Conservation (phyloP, 176 grass and related monocot genomes). For the Phoenix roebelenii region DNA sequence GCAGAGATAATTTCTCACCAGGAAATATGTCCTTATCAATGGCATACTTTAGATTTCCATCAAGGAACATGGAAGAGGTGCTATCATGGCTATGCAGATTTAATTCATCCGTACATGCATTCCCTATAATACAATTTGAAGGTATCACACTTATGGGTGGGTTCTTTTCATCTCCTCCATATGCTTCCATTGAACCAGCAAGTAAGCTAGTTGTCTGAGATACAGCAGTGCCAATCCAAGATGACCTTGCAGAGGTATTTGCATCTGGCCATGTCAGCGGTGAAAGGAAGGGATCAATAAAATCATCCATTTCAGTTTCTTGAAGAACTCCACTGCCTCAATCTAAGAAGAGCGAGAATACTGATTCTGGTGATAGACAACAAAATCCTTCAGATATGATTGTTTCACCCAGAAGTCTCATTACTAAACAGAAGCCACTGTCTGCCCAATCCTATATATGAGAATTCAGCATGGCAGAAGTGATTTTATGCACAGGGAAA, state of each 20-base stretch:
- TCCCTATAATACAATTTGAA: not conserved
- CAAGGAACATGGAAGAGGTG: not conserved
- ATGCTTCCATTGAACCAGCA: conserved; percentile 2
- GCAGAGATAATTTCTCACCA: conserved; percentile 3
- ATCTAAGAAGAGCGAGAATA: no score
- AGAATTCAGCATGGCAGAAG: no score
- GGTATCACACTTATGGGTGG: not conserved
- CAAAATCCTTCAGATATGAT: no score
- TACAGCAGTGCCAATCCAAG: not conserved
- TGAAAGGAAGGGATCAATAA: conserved; percentile 7
- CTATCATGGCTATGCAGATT: not conserved
- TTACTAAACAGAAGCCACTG: no score
- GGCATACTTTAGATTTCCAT: conserved; percentile 17
- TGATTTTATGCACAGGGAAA: no score
- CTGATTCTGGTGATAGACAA: no score
- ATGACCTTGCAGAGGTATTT: not conserved
- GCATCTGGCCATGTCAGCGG: not conserved
- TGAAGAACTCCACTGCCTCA: no score
- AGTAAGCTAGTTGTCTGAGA: not conserved
- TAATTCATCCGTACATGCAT: conserved; percentile 3
- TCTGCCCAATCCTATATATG: no score
- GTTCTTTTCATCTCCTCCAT: not conserved
- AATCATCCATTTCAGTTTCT: conserved; percentile 9
- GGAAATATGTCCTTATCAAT: conserved; percentile 2
- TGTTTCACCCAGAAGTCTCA: no score